These are phyloP conservation scores for Vitis hybrid DNA, from an alignment of 177 flowering plant species.

Conservation along the genomic window DNA sequence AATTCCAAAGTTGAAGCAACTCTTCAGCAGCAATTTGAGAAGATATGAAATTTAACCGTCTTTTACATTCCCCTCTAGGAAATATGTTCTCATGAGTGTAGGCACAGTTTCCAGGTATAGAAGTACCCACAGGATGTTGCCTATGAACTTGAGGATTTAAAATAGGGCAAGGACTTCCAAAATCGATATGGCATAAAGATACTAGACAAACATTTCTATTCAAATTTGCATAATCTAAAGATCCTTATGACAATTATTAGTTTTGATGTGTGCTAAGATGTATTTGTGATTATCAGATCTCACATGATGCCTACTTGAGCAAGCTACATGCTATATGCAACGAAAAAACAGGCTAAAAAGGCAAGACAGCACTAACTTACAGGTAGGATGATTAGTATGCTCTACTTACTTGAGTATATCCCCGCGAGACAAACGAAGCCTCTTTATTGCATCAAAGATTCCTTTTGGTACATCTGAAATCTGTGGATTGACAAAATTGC, in stretches of 20 bases:
- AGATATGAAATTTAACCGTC: too few species aligned
- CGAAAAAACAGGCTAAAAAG: neutral
- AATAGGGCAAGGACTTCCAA: too few species aligned
- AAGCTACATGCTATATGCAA: constrained; percentile 2
- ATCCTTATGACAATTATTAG: neutral
- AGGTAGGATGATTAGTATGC: neutral
- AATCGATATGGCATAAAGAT: too few species aligned
- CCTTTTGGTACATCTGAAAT: constrained; percentile 41
- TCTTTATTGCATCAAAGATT: constrained; percentile 53
- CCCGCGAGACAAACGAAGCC: constrained; percentile 65
- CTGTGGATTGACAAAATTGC: constrained; percentile 21
- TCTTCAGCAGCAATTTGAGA: too few species aligned
- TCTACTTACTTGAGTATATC: constrained; percentile 69
- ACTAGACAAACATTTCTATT: too few species aligned
- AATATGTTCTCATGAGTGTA: too few species aligned
- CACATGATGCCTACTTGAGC: neutral
- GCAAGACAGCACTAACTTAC: neutral
- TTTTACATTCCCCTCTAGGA: too few species aligned
- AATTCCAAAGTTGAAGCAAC: too few species aligned
- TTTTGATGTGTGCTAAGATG: neutral
- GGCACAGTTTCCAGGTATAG: too few species aligned
- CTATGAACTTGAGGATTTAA: too few species aligned
- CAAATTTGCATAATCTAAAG: too few species aligned
- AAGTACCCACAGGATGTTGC: too few species aligned
- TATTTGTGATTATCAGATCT: constrained; percentile 2